These are phyloP conservation scores for Diplocarpon rosae DNA, from an alignment of 2,329 filamentous ascomycete species.

Conservation along the genomic window DNA sequence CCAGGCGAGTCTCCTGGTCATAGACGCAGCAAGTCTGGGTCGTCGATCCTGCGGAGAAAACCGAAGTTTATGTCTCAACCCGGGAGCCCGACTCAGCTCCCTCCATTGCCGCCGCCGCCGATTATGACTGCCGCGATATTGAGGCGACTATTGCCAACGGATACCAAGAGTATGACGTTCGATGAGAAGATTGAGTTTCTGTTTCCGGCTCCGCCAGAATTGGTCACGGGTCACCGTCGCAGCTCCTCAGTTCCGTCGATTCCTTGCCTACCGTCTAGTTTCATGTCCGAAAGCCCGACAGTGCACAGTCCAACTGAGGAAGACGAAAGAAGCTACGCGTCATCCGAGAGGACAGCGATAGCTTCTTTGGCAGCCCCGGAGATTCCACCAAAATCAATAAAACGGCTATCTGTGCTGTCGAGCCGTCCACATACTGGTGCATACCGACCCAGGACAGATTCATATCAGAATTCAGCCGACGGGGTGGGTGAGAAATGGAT, in stretches of 20 bases:
- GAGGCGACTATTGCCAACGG: slow-evolving; percentile 36
- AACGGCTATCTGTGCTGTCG: background rate
- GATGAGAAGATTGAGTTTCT: slow-evolving; percentile 45
- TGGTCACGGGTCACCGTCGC: slow-evolving; percentile 21
- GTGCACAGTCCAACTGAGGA: slow-evolving; percentile 16
- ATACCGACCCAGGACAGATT: slow-evolving; percentile 27
- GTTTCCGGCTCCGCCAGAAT: slow-evolving; percentile 32
- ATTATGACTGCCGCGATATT: slow-evolving; percentile 32
- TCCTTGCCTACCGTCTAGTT: slow-evolving; percentile 26
- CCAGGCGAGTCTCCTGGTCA: slow-evolving; percentile 33
- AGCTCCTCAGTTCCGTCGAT: slow-evolving; percentile 36
- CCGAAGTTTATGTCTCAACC: slow-evolving; percentile 35
- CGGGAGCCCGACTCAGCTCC: slow-evolving; percentile 38
- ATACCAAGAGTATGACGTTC: slow-evolving; percentile 47
- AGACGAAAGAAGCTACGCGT: slow-evolving; percentile 18
- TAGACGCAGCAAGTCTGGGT: slow-evolving; percentile 39
- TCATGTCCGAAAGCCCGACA: slow-evolving; percentile 14
- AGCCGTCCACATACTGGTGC: slow-evolving; percentile 5
- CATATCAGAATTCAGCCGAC: slow-evolving; percentile 26
- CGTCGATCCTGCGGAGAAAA: slow-evolving; percentile 35
- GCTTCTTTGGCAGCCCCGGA: slow-evolving; percentile 13
- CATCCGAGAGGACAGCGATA: slow-evolving; percentile 24
- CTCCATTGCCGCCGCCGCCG: slow-evolving; percentile 29
- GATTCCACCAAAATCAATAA: slow-evolving; percentile 2
- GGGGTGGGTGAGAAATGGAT: slow-evolving; percentile 31